Percentiles rank a stretch among this genome's conserved stretches.
phyloP scores from a whole-genome alignment of 768 basidiomycete species.

The Calocybe cyanea region DNA sequence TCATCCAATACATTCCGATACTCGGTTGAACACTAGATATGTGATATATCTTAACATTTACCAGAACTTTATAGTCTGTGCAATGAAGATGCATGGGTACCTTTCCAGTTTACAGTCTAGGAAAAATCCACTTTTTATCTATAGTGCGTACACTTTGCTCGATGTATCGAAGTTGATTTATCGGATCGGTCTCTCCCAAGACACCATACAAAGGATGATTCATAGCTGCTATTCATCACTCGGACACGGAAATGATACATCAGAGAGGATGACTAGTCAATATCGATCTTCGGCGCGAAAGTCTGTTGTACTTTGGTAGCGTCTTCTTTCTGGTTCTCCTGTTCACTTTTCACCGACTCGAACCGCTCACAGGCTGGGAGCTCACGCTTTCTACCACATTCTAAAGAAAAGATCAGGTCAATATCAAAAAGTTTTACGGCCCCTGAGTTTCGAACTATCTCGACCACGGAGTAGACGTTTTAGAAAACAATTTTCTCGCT shows the following conservation, averaged over 20 bases:
- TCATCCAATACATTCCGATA: conserved; percentile 81
- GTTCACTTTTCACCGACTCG: conserved; percentile 1
- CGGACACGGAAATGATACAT: conserved; percentile 40
- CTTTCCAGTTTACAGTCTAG: conserved; percentile 45
- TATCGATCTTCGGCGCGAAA: conserved; percentile 46
- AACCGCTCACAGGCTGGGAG: conserved; percentile 72
- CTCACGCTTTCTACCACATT: conserved; percentile 71
- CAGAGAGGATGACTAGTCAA: conserved; percentile 21
- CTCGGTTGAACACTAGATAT: conserved; percentile 54
- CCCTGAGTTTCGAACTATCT: conserved; percentile 48
- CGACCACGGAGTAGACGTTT: conserved; percentile 41
- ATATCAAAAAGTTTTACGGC: conserved; percentile 44
- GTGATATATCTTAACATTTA: conserved; percentile 80
- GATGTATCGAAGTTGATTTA: background rate
- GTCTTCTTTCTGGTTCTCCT: background rate
- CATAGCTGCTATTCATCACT: conserved; percentile 51
- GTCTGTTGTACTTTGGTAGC: conserved; percentile 58
- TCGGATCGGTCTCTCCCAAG: conserved; percentile 39
- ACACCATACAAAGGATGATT: conserved; percentile 59
- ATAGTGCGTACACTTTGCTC: conserved; percentile 31
- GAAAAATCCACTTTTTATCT: conserved; percentile 48
- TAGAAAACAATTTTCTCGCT: conserved; percentile 37
- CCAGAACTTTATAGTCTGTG: conserved; percentile 76
- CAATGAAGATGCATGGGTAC: conserved; percentile 86
- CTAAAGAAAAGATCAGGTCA: conserved; percentile 49